Evolutionary conservation across 202 grass and related monocot species (phyloP).

Genomic region (Musa balbisiana): DNA sequence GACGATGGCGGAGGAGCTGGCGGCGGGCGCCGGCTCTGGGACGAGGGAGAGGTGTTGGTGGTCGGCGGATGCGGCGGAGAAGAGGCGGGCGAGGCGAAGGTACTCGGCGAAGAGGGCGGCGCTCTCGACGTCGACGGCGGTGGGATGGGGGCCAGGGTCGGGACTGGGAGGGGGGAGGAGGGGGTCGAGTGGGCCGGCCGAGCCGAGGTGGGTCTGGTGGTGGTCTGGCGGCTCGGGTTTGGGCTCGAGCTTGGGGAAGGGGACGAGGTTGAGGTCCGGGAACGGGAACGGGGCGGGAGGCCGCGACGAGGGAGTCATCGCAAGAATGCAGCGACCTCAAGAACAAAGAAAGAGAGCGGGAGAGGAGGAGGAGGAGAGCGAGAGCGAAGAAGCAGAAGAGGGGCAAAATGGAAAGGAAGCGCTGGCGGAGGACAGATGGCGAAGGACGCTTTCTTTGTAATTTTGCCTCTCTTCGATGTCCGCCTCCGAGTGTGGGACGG

Average conservation of each 20-base stretch:
- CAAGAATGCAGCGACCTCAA: background rate
- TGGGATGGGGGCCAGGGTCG: conserved; percentile 7
- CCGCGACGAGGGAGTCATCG: conserved; percentile 14
- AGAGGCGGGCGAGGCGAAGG: conserved; percentile 60
- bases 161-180: background rate
- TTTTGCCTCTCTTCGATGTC: no score
- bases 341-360: no score
- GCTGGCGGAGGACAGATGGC: no score
- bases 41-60: conserved; percentile 24
- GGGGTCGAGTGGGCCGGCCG: background rate
- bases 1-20: conserved; percentile 28
- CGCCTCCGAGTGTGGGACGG: no score
- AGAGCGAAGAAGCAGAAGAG: no score
- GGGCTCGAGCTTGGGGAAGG: conserved; percentile 52
- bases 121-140: conserved; percentile 39
- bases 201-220: background rate
- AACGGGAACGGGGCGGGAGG: conserved; percentile 7
- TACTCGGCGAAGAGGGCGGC: conserved; percentile 68
- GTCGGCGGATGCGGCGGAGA: conserved; percentile 23
- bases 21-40: conserved; percentile 2
- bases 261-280: conserved; percentile 36
- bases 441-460: no score
- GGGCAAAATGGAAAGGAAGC: no score
- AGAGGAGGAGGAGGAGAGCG: no score
- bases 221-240: conserved; percentile 47